A percentile compares a stretch with the other conserved stretches of the same genome.
Conservation (phyloP, 345 rosid genomes). For the Camelina laxa region DNA sequence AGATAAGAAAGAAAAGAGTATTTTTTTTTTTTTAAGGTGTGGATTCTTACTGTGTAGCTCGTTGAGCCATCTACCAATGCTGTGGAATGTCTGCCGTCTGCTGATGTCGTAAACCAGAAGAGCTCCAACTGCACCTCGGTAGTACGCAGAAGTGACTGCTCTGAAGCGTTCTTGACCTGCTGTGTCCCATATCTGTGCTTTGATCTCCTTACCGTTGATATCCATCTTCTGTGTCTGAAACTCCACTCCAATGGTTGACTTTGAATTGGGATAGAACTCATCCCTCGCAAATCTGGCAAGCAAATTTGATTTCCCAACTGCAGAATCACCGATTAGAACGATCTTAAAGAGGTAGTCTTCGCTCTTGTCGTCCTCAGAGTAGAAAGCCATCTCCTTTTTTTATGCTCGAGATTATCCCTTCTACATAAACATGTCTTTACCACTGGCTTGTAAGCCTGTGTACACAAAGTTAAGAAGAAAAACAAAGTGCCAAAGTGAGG, state of each 20-base stretch:
- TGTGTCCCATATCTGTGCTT: constrained; percentile 99
- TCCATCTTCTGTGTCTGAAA: constrained; percentile 95
- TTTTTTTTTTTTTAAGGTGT: neutral
- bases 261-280: constrained; percentile 92
- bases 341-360: constrained; percentile 98
- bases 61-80: constrained; percentile 93
- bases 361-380: constrained; percentile 72
- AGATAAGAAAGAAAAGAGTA: neutral
- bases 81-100: constrained; percentile 88
- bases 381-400: constrained; percentile 67
- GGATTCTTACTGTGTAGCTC: constrained; percentile 89
- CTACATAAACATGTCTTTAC: constrained; percentile 55
- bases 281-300: constrained; percentile 97
- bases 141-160: constrained; percentile 96
- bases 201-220: constrained; percentile 88
- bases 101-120: constrained; percentile 94
- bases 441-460: constrained; percentile 33
- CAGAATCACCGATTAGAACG: constrained; percentile 92
- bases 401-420: constrained; percentile 36
- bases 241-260: constrained; percentile 98
- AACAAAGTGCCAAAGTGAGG: constrained; percentile 27
- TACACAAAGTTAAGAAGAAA: constrained; percentile 34
- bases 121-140: constrained; percentile 98
- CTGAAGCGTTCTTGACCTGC: constrained; percentile 99
- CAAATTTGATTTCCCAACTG: constrained; percentile 97